Evolutionary conservation across 331 rosid genomes (phyloP).

Genomic region (Telfairia occidentalis): DNA sequence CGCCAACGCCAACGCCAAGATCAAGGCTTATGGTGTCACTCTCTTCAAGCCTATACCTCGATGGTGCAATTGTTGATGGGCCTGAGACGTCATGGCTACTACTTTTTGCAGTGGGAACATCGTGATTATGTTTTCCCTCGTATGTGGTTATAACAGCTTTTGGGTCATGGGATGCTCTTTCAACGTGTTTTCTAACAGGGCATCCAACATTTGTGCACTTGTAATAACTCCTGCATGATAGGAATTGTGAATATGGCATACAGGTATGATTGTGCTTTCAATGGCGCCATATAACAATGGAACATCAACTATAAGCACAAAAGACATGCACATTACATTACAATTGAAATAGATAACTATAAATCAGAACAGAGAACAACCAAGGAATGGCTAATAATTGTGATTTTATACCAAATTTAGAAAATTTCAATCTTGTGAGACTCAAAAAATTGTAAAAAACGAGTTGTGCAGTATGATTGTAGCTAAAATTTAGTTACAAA

Average conservation of each 20-base stretch:
- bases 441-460: not conserved
- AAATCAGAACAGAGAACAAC: not conserved
- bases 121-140: constrained; percentile 92
- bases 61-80: constrained; percentile 24
- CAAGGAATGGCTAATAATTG: not conserved
- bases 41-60: constrained; percentile 57
- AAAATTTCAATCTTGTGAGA: not conserved
- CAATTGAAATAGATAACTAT: not conserved
- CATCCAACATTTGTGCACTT: constrained; percentile 93
- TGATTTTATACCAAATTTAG: not conserved
- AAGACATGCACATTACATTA: not conserved
- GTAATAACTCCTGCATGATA: constrained; percentile 80
- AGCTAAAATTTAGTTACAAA: not conserved
- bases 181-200: constrained; percentile 92
- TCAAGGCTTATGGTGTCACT: constrained; percentile 75
- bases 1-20: constrained; percentile 96
- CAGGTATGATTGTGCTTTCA: not conserved
- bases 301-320: not conserved
- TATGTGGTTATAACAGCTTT: constrained; percentile 96
- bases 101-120: constrained; percentile 70
- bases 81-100: constrained; percentile 76
- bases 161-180: constrained; percentile 95
- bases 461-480: not conserved
- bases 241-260: not conserved
- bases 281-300: not conserved